A percentile compares a stretch with the other conserved stretches of the same genome.
phyloP scores from a whole-genome alignment of 2,329 filamentous ascomycete species.

The Harringtonia aguacate region DNA sequence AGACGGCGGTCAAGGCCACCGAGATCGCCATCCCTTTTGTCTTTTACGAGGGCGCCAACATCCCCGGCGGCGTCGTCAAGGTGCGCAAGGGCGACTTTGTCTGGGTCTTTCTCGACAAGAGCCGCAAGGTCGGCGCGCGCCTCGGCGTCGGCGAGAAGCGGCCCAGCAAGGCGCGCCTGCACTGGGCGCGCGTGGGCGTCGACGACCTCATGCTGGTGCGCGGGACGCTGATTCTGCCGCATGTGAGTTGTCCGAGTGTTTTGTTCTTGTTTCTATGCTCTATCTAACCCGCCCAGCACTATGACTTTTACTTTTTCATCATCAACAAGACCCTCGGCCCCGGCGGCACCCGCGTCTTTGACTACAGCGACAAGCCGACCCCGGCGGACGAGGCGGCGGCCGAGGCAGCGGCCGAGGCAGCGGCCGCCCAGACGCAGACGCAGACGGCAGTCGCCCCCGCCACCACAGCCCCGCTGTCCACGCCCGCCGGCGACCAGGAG shows the following conservation, averaged over 20 bases:
- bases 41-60: constrained; percentile 91
- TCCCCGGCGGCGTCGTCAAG: constrained; percentile 70
- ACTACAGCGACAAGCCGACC: constrained; percentile 51
- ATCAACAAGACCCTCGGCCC: constrained; percentile 74
- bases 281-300: constrained; percentile 52
- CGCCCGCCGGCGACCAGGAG: constrained; percentile 18
- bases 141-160: constrained; percentile 59
- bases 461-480: constrained; percentile 19
- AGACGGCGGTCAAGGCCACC: constrained; percentile 78
- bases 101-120: constrained; percentile 89
- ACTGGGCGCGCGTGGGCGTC: constrained; percentile 89
- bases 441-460: constrained; percentile 6
- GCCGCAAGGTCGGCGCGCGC: constrained; percentile 80
- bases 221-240: constrained; percentile 84
- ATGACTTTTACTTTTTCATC: constrained; percentile 94
- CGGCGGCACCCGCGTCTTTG: constrained; percentile 64
- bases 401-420: not conserved
- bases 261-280: not conserved
- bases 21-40: constrained; percentile 91
- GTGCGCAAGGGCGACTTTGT: constrained; percentile 89
- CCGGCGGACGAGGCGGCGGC: constrained; percentile 7
- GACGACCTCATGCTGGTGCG: constrained; percentile 92
- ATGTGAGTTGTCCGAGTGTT: constrained; percentile 50
- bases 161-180: constrained; percentile 56
- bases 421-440: not conserved